Percentiles rank a stretch among this genome's conserved stretches.
phyloP scores from a whole-genome alignment of 179 eudicot species.

The Patellifolia procumbens region DNA sequence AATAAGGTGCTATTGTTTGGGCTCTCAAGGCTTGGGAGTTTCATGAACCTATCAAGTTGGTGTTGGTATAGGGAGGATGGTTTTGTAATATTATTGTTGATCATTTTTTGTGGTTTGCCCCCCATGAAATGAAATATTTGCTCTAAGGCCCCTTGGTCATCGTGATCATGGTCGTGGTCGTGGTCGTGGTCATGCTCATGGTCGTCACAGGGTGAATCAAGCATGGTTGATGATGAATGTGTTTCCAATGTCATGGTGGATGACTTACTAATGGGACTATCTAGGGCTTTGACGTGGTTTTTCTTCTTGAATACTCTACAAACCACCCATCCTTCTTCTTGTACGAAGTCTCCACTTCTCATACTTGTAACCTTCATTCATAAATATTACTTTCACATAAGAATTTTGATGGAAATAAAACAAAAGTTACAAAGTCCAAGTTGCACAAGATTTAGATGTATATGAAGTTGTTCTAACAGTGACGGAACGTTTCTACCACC shows the following conservation, averaged over 20 bases:
- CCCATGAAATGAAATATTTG: conserved; percentile 54
- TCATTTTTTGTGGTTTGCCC: conserved; percentile 9
- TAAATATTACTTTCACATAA: not conserved
- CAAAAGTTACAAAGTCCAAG: too few species aligned
- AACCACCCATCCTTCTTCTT: conserved; percentile 80
- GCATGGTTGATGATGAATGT: conserved; percentile 18
- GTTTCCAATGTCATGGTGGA: conserved; percentile 19
- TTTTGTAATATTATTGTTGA: conserved; percentile 4
- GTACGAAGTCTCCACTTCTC: conserved; percentile 39
- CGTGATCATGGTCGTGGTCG: conserved; percentile 16
- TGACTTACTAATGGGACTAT: conserved; percentile 21
- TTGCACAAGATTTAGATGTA: too few species aligned
- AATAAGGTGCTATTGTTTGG: conserved; percentile 26
- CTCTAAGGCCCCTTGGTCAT: conserved; percentile 53
- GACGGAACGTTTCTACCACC: too few species aligned
- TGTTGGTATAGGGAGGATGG: conserved; percentile 10
- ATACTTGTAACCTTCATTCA: conserved; percentile 32
- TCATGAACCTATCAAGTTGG: conserved; percentile 28
- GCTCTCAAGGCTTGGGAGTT: conserved; percentile 49
- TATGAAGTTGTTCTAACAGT: too few species aligned
- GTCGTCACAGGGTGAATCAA: conserved; percentile 28
- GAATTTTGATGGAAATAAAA: too few species aligned
- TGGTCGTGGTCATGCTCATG: conserved; percentile 14
- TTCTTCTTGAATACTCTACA: conserved; percentile 71
- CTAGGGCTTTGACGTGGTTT: conserved; percentile 42